These are phyloP conservation scores for Pelargonium cotyledonis DNA, from an alignment of 441 rosid genomes.

Conservation along the genomic window DNA sequence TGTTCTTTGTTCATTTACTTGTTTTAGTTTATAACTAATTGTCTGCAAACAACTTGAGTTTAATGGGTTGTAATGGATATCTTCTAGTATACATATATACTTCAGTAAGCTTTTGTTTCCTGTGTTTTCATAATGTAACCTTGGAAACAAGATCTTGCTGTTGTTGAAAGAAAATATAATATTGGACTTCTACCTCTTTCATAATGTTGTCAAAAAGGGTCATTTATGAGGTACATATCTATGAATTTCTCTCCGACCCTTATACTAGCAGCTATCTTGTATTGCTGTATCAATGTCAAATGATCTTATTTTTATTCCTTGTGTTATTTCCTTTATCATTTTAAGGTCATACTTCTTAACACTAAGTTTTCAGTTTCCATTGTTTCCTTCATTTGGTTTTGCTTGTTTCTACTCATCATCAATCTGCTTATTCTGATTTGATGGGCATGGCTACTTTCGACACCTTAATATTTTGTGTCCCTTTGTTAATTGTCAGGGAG, in stretches of 20 bases:
- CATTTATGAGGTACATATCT: not conserved
- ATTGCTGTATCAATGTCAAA: not conserved
- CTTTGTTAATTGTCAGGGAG: slow-evolving; percentile 40
- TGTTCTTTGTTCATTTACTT: not conserved
- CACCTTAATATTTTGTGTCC: not conserved
- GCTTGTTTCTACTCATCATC: not conserved
- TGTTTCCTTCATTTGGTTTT: not conserved
- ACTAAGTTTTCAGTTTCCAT: not conserved
- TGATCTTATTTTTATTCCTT: no score
- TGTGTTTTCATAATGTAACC: no score
- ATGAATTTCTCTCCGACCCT: not conserved
- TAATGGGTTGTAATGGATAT: not conserved
- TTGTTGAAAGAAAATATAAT: no score
- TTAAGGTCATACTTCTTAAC: not conserved
- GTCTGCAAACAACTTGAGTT: not conserved
- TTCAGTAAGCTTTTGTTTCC: no score
- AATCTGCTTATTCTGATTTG: not conserved
- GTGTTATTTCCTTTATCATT: not conserved
- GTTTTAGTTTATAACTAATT: not conserved
- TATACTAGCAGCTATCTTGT: not conserved
- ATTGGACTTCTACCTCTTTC: no score
- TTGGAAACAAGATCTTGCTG: no score
- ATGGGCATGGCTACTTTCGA: no score
- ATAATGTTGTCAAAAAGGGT: no score
- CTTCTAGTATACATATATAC: no score